Base-by-base conservation (phyloP, 305 asterid genomes). In the Fraxinus floribunda region DNA sequence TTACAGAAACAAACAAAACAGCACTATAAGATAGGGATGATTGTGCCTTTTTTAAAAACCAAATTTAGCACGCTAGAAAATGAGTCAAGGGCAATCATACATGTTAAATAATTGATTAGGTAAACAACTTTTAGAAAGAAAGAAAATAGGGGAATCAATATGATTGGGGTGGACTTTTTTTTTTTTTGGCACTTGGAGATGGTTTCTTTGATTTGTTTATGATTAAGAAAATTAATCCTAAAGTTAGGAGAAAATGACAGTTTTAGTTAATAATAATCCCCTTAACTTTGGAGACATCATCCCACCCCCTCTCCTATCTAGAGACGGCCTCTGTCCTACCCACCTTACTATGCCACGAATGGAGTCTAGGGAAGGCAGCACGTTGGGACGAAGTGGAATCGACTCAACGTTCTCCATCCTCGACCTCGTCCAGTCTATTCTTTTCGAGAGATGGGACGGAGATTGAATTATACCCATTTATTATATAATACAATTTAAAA, bases 31-130 rank as follows among this genome's bases (percentile, higher is more conserved):
- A 24, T 24, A 22, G 73, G 6, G 35, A 9, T 24, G 18, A 64
- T 52, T 24, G 41, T 29, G 32, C 22, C 5, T 16, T 4, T n/a
- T 15, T 52, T 52, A 1, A 9, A 52, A 16, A 52, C 62, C 8
- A 52, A 52, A 52, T n/a, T 68, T 68, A 4, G 18, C 0, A 18
- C 7, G 30, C 30, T 62, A 62, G 16, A 24, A 62, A 62, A 62
- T 9, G 24, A 8, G 16, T 6, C 34, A 9, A 0, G 34, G 34
- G 72, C 34, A 24, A 64, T 22, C 9, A 29, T 32, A 10, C 75
- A 70, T 64, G 18, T 16, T 49, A 83, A 80, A 66, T 82, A 49
- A 36, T 52, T 78, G 84, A 81, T 85, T 85, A 78, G 89, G 90
- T 82, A 76, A 87, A 76, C 90, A 46, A 82, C 87, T 87, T 68